phyloP scores from a whole-genome alignment of 495 filamentous ascomycete genomes.

The Xylaria scruposa region DNA sequence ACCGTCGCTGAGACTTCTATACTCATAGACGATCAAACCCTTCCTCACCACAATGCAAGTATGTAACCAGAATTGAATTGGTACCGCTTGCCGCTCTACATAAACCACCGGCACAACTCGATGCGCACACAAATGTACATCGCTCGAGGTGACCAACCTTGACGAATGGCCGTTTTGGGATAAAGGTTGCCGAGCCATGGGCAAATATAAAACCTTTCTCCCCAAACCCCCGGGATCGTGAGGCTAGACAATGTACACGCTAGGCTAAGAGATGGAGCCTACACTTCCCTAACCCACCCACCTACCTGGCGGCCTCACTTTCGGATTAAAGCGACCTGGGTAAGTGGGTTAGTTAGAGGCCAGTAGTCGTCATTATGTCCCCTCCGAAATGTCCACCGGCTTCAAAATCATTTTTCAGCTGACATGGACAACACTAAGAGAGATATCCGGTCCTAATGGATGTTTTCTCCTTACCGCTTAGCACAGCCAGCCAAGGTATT shows the following conservation, averaged over 20 bases:
- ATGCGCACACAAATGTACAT: not conserved
- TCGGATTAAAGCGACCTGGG: not conserved
- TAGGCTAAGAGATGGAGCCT: not conserved
- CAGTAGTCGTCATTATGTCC: not conserved
- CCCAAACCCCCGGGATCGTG: not conserved
- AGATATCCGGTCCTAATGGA: not conserved
- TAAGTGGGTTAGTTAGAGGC: not conserved
- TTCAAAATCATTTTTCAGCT: constrained; percentile 4
- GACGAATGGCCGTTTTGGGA: not conserved
- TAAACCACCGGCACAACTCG: not conserved
- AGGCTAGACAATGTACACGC: not conserved
- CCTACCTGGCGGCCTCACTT: constrained; percentile 9
- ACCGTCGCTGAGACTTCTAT: not conserved
- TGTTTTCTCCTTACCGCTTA: not conserved
- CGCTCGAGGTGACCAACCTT: not conserved
- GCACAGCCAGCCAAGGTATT: not conserved
- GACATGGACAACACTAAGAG: not conserved
- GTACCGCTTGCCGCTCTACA: not conserved
- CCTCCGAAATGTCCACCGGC: not conserved
- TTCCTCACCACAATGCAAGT: not conserved
- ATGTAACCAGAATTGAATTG: not conserved
- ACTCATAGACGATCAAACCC: constrained; percentile 12
- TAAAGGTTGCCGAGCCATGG: not conserved
- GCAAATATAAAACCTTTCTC: not conserved
- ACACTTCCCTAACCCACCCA: constrained; percentile 2